These are phyloP conservation scores for Alternaria longipes DNA, from an alignment of 2,329 filamentous ascomycete species.

Conservation along the genomic window DNA sequence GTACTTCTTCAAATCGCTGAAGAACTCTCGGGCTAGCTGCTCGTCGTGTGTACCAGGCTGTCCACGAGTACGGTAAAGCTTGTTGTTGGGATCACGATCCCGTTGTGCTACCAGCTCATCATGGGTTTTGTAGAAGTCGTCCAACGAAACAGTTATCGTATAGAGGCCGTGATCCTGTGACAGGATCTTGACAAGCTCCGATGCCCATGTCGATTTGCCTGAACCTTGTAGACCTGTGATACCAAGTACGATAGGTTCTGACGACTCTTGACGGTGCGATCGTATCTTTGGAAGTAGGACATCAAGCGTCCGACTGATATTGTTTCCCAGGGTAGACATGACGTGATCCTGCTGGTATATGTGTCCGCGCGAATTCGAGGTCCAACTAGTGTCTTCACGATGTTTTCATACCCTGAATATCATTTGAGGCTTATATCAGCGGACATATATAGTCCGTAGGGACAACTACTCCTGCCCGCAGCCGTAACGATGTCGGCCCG, in stretches of 20 bases:
- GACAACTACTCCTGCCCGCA: not conserved
- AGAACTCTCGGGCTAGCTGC: constrained; percentile 68
- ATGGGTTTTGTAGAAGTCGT: constrained; percentile 87
- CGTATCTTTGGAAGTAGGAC: constrained; percentile 42
- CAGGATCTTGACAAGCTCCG: constrained; percentile 45
- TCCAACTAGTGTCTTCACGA: not conserved
- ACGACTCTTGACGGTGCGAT: constrained; percentile 24
- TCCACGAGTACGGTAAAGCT: constrained; percentile 80
- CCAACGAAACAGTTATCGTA: constrained; percentile 60
- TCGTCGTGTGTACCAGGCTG: constrained; percentile 87
- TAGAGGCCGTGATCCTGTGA: constrained; percentile 33
- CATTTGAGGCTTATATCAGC: not conserved
- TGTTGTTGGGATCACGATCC: constrained; percentile 72
- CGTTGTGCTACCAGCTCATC: constrained; percentile 72
- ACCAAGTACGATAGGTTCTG: constrained; percentile 81
- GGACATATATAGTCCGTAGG: constrained; percentile 5
- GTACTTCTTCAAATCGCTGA: constrained; percentile 65
- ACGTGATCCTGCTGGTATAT: not conserved
- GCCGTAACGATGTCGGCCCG: constrained; percentile 13
- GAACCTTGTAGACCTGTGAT: constrained; percentile 92
- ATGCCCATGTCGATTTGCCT: constrained; percentile 87
- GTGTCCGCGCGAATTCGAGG: not conserved
- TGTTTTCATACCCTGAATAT: not conserved
- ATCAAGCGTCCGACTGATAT: constrained; percentile 41
- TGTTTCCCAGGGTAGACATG: constrained; percentile 41